These are phyloP conservation scores for Evernia prunastri DNA, from an alignment of 495 filamentous ascomycete species.

Conservation along the genomic window DNA sequence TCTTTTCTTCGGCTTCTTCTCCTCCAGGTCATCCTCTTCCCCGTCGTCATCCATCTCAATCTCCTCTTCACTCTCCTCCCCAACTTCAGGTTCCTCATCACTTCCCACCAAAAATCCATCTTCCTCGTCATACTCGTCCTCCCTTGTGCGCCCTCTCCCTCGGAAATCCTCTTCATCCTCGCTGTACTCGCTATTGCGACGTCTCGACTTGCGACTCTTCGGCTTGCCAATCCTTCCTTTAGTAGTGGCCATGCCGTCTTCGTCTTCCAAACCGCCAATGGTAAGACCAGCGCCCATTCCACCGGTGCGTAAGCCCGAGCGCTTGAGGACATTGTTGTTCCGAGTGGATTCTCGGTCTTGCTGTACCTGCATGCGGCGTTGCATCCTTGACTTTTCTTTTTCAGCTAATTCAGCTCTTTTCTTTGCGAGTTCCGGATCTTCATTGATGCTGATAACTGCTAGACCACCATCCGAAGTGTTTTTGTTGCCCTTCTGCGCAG, in stretches of 20 bases:
- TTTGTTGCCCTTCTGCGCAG: slow-evolving; percentile 49
- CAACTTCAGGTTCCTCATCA: slow-evolving; percentile 61
- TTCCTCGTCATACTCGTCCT: slow-evolving; percentile 80
- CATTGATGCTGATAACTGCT: slow-evolving; percentile 53
- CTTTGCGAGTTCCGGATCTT: slow-evolving; percentile 77
- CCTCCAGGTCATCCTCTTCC: slow-evolving; percentile 53
- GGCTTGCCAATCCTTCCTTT: slow-evolving; percentile 34
- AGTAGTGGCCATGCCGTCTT: slow-evolving; percentile 44
- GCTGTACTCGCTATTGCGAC: slow-evolving; percentile 48
- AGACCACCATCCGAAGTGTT: slow-evolving; percentile 53
- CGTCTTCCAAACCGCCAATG: slow-evolving; percentile 68
- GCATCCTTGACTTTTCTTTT: slow-evolving; percentile 60
- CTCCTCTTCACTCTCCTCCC: slow-evolving; percentile 55
- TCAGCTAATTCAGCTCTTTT: slow-evolving; percentile 67
- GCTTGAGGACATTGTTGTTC: slow-evolving; percentile 45
- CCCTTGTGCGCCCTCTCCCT: slow-evolving; percentile 52
- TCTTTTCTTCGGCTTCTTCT: slow-evolving; percentile 30
- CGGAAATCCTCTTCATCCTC: slow-evolving; percentile 56
- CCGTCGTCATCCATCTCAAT: slow-evolving; percentile 54
- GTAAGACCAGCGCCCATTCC: slow-evolving; percentile 56
- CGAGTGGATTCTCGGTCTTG: slow-evolving; percentile 58
- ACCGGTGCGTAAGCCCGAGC: slow-evolving; percentile 40
- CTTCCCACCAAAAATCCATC: slow-evolving; percentile 73
- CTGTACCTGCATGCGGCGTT: slow-evolving; percentile 61
- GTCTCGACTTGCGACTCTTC: slow-evolving; percentile 40